Evolutionary conservation across 345 rosid genomes (phyloP).

Genomic region (Odontarrhena argentea): DNA sequence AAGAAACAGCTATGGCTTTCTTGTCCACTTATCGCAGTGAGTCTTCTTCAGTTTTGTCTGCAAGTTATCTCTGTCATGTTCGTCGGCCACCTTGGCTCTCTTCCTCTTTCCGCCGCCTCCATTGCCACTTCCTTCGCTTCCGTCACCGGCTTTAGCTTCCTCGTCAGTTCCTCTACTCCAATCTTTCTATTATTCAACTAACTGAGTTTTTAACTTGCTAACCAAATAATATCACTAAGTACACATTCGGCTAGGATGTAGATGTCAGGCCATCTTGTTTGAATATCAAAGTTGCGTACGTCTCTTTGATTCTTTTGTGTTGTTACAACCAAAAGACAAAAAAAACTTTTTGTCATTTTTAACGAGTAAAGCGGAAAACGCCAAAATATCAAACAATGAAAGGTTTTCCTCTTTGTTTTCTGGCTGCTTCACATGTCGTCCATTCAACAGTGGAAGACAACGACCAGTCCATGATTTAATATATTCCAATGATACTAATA

Average conservation of each 20-base stretch:
- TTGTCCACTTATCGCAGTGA: conserved; percentile 29
- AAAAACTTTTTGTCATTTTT: conserved; percentile 20
- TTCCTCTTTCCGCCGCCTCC: conserved; percentile 54
- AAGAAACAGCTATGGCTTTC: conserved; percentile 41
- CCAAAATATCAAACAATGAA: conserved; percentile 3
- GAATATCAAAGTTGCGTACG: conserved; percentile 19
- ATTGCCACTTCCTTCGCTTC: conserved; percentile 55
- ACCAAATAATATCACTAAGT: too few relatives aligned
- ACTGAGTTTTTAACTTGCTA: too few relatives aligned
- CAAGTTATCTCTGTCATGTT: conserved; percentile 52
- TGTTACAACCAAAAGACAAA: neutral
- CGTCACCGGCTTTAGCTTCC: conserved; percentile 52
- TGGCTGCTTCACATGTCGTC: conserved; percentile 2
- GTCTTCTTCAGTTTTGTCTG: conserved; percentile 37
- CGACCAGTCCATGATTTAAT: neutral
- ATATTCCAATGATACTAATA: neutral
- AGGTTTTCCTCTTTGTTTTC: neutral
- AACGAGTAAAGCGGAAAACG: conserved; percentile 7
- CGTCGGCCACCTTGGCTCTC: conserved; percentile 68
- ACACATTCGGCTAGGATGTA: neutral
- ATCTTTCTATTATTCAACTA: too few relatives aligned
- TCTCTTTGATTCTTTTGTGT: conserved; percentile 12
- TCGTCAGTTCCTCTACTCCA: conserved; percentile 32
- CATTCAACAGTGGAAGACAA: neutral
- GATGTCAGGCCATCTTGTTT: conserved; percentile 10